Conservation (phyloP, 768 basidiomycete species). For the Russula compacta region DNA sequence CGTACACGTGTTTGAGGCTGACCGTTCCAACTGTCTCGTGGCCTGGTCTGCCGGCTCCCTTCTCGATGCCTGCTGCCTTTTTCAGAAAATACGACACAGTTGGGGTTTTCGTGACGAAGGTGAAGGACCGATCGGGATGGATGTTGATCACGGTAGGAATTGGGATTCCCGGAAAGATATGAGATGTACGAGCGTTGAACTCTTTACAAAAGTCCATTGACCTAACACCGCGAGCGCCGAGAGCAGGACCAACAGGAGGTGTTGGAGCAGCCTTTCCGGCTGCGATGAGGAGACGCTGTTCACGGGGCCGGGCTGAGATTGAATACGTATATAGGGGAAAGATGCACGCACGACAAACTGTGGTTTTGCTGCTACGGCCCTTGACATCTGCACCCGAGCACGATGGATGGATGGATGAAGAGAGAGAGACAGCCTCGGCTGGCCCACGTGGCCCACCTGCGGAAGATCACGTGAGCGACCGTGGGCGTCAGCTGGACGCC, state of each 20-base stretch:
- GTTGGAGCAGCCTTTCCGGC: conserved; percentile 95
- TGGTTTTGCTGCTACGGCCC: conserved; percentile 51
- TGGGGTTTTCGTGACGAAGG: conserved; percentile 88
- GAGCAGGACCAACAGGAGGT: conserved; percentile 92
- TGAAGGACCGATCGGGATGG: conserved; percentile 91
- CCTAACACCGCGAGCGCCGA: conserved; percentile 97
- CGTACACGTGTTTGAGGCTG: conserved; percentile 94
- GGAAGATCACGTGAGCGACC: background rate
- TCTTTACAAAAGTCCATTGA: conserved; percentile 99
- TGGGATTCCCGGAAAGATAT: conserved; percentile 77
- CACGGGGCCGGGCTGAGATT: background rate
- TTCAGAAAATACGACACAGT: conserved; percentile 87
- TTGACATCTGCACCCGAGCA: conserved; percentile 45
- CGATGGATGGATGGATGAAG: background rate
- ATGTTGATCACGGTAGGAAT: conserved; percentile 89
- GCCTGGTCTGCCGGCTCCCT: conserved; percentile 78
- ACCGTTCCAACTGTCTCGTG: conserved; percentile 73
- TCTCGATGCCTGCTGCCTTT: conserved; percentile 81
- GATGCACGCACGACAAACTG: conserved; percentile 61
- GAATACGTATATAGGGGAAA: background rate
- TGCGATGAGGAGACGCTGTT: conserved; percentile 73
- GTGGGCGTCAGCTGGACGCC: background rate
- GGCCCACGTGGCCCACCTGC: background rate
- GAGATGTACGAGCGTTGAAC: conserved; percentile 95
- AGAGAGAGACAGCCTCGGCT: too few relatives aligned